phyloP scores from a whole-genome alignment of 352 stramenopile species.

The Globisporangium rhizosaccharum region DNA sequence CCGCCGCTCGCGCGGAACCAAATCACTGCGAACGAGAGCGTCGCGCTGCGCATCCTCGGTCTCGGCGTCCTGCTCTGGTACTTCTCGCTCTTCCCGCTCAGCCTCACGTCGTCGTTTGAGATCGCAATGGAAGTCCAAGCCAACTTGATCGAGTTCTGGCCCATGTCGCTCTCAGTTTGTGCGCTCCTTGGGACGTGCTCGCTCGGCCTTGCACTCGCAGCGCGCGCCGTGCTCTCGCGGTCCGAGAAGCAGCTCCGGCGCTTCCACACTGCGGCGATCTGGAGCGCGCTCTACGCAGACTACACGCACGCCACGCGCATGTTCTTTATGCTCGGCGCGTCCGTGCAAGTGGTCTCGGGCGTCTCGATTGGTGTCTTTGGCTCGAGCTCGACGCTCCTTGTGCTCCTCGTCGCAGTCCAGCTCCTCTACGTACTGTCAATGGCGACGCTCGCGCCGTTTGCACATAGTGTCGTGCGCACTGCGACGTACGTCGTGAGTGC shows the following conservation, averaged over 20 bases:
- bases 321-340: constrained; percentile 31
- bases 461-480: constrained; percentile 9
- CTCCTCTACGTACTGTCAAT: constrained; percentile 27
- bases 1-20: not conserved
- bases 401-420: constrained; percentile 26
- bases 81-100: constrained; percentile 34
- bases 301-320: constrained; percentile 23
- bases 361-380: constrained; percentile 27
- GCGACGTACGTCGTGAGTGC: constrained; percentile 10
- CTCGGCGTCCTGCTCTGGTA: constrained; percentile 37
- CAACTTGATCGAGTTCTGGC: constrained; percentile 14
- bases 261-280: constrained; percentile 22
- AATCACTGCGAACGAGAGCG: constrained; percentile 6
- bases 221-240: constrained; percentile 14
- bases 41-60: constrained; percentile 28
- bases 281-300: constrained; percentile 33
- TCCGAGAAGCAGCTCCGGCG: constrained; percentile 21
- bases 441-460: constrained; percentile 30
- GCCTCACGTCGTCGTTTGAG: constrained; percentile 27
- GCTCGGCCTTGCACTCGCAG: constrained; percentile 12
- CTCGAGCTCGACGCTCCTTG: constrained; percentile 22
- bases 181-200: constrained; percentile 23
- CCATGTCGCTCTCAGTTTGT: constrained; percentile 14
- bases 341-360: constrained; percentile 25
- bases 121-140: constrained; percentile 18